Evolutionary conservation across 306 rosid genomes (phyloP).

Genomic region (Datisca glomerata): DNA sequence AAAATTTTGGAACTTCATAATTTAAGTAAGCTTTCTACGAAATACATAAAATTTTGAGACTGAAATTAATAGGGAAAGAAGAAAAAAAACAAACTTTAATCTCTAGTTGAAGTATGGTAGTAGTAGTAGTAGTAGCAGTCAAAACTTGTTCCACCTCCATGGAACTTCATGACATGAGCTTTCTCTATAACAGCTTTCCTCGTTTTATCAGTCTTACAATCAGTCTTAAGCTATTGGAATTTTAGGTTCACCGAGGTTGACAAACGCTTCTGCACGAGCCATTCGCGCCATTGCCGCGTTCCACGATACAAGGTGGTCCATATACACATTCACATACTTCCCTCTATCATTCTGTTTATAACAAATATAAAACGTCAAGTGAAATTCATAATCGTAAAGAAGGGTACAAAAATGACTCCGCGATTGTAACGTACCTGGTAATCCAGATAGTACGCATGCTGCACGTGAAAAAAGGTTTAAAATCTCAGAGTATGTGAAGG

Average conservation of each 20-base stretch:
- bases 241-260: conserved; percentile 82
- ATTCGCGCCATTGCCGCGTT: conserved; percentile 52
- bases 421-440: conserved; percentile 49
- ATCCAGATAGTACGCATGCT: conserved; percentile 96
- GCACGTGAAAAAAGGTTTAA: conserved; percentile 24
- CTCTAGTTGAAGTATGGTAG: no score
- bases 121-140: no score
- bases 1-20: no score
- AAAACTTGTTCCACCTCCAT: no score
- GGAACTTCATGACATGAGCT: no score
- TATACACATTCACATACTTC: conserved; percentile 54
- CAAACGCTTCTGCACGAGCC: conserved; percentile 59
- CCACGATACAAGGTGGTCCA: conserved; percentile 94
- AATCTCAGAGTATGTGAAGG: conserved; percentile 13
- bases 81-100: no score
- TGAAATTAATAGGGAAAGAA: no score
- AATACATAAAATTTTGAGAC: no score
- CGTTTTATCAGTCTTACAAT: no score
- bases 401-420: conserved; percentile 5
- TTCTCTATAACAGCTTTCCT: no score
- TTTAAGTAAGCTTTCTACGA: no score
- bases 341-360: conserved; percentile 68
- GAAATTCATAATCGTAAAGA: conserved; percentile 1
- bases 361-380: no score
- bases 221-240: conserved; percentile 65